A percentile compares a stretch with the other conserved stretches of the same genome.
Conservation (phyloP, 345 rosid species). For the Aurinia saxatilis region DNA sequence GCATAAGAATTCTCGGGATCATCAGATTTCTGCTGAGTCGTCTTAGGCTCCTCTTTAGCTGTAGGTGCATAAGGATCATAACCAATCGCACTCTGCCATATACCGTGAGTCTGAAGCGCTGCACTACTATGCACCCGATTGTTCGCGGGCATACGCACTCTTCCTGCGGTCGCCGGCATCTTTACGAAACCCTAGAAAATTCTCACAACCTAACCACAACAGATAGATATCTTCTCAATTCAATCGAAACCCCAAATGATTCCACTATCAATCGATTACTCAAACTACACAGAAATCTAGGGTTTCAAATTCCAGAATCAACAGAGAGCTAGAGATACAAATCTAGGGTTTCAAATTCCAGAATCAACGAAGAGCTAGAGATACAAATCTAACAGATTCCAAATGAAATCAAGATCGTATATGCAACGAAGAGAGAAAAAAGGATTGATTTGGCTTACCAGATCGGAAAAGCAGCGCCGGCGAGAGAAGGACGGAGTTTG, state of each 20-base stretch:
- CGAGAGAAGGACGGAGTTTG: not conserved
- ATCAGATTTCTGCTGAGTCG: conserved; percentile 32
- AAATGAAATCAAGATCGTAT: not conserved
- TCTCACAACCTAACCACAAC: conserved; percentile 13
- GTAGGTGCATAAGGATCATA: conserved; percentile 94
- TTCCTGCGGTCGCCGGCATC: conserved; percentile 99
- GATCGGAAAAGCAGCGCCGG: not conserved
- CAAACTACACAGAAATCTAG: not conserved
- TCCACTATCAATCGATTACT: too few relatives aligned
- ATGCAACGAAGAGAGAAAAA: not conserved
- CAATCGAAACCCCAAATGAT: too few relatives aligned
- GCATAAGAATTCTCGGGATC: conserved; percentile 66
- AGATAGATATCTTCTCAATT: not conserved
- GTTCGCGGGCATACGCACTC: conserved; percentile 99
- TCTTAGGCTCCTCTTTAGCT: conserved; percentile 63
- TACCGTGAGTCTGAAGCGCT: conserved; percentile 93
- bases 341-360: not conserved
- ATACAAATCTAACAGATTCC: conserved; percentile 2
- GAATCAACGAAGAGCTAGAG: not conserved
- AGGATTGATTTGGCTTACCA: not conserved
- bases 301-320: not conserved
- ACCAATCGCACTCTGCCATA: conserved; percentile 97
- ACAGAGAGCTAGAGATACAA: not conserved
- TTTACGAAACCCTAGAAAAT: conserved; percentile 22
- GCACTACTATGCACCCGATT: conserved; percentile 98